Evolutionary conservation across 192 early-diverging fungal species (phyloP), one percentile per base, ranked within the genome.

Genomic region (Haplosporangium gracile): DNA sequence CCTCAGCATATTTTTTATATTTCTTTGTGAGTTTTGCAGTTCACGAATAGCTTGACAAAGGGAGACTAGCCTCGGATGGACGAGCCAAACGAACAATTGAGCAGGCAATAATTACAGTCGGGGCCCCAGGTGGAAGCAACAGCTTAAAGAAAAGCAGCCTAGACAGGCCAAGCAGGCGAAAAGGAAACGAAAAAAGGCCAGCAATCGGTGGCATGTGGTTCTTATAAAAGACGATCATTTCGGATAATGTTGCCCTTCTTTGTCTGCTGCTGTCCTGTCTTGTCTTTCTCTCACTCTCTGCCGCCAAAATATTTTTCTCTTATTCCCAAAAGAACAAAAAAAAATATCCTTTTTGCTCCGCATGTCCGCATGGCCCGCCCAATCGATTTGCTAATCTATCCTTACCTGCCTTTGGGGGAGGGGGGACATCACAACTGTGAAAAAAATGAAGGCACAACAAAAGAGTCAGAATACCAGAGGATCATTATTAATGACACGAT

Each of bases 361-460:
- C 57, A 63, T 65, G 60, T 65, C 60, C 29, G 60, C 60, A 65
- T 65, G 60, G 60, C 32, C 60, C 10, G 60, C 60, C 29, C 29
- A 65, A 65, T 65, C 60, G 60, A 65, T 65, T 65, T 81, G 36
- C 26, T 32, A 45, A 39, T 74, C 65, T 77, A 26, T 36, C 76
- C 8, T 51, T 20, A 51, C 49, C 18, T 20, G 4, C 2, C 5
- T 75, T 34, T 1, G 34, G 7, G 36, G 11, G 51, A 34, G 1
- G 34, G 7, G 36, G 11, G 51, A 57, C 24, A 55, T 29, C 22
- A 57, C 47, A 13, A 22, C 34, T 57, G 26, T 5, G 20, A 32
- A 65, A 32, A 65, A 60, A 32, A 65, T 11, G 49, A 51, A 18
- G 49, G 49, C 49, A 51, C 11, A 18, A 22, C 5, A 18, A 51